These are phyloP conservation scores for Fusarium sp. DNA, from an alignment of 2,329 filamentous ascomycete genomes.

Conservation along the genomic window DNA sequence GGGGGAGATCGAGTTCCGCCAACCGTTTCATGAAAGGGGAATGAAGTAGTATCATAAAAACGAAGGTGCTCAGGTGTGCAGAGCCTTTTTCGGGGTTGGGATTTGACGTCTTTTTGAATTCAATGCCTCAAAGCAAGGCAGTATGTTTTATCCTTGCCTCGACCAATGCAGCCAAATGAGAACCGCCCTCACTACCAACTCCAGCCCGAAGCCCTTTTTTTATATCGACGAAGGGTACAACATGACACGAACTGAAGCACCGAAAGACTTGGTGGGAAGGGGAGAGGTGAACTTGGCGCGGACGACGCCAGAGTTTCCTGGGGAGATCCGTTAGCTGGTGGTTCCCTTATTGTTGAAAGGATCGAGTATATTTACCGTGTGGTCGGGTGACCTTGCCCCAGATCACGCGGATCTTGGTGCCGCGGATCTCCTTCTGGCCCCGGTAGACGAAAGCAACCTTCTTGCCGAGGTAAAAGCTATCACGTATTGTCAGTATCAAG, in stretches of 20 bases:
- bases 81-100: slow-evolving; percentile 50
- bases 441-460: slow-evolving; percentile 99
- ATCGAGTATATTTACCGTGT: slow-evolving; percentile 76
- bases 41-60: slow-evolving; percentile 43
- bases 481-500: slow-evolving; percentile 45
- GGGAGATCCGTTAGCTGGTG: slow-evolving; percentile 30
- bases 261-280: slow-evolving; percentile 96
- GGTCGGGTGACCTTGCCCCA: slow-evolving; percentile 98
- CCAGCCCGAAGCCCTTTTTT: slow-evolving; percentile 72
- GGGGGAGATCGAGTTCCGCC: slow-evolving; percentile 46
- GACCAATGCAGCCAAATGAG: slow-evolving; percentile 71
- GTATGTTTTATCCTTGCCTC: slow-evolving; percentile 69
- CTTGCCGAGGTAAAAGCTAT: slow-evolving; percentile 96
- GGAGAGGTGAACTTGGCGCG: slow-evolving; percentile 97
- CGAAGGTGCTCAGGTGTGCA: slow-evolving; percentile 44
- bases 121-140: slow-evolving; percentile 67
- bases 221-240: slow-evolving; percentile 98
- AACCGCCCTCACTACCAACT: slow-evolving; percentile 75
- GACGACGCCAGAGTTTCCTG: slow-evolving; percentile 97
- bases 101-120: slow-evolving; percentile 66
- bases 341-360: not conserved
- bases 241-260: slow-evolving; percentile 96
- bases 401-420: slow-evolving; percentile 98
- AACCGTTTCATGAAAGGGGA: slow-evolving; percentile 40
- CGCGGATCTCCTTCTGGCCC: slow-evolving; percentile 92